A percentile compares a stretch with the other conserved stretches of the same genome.
These are phyloP conservation scores for Diaporthe amygdali DNA, from an alignment of 2,329 filamentous ascomycete genomes.

Conservation along the genomic window DNA sequence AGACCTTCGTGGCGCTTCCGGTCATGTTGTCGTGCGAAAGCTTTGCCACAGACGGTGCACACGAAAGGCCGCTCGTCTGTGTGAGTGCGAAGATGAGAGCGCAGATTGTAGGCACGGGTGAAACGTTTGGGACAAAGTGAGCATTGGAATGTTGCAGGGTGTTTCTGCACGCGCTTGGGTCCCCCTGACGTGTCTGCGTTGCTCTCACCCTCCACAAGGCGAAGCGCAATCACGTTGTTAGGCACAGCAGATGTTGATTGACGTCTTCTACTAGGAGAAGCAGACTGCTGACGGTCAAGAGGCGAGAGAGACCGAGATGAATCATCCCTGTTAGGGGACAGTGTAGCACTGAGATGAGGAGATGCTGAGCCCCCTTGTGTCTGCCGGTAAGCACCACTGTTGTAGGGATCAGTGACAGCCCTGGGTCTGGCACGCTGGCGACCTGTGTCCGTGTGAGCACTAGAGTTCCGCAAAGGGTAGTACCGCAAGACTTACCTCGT, in stretches of 20 bases:
- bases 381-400: slow-evolving; percentile 49
- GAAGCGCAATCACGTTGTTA: slow-evolving; percentile 78
- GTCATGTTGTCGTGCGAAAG: slow-evolving; percentile 96
- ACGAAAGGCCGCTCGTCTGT: slow-evolving; percentile 98
- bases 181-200: slow-evolving; percentile 67
- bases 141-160: slow-evolving; percentile 97
- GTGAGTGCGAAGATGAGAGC: slow-evolving; percentile 93
- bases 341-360: slow-evolving; percentile 53
- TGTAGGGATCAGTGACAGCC: slow-evolving; percentile 66
- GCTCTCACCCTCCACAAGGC: slow-evolving; percentile 81
- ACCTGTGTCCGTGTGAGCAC: slow-evolving; percentile 37
- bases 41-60: slow-evolving; percentile 95
- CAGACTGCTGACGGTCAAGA: slow-evolving; percentile 55
- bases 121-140: slow-evolving; percentile 93
- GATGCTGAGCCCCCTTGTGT: slow-evolving; percentile 50
- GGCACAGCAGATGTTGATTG: slow-evolving; percentile 69
- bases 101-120: slow-evolving; percentile 93
- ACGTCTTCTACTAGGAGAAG: slow-evolving; percentile 55
- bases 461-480: no score
- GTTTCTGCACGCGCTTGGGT: slow-evolving; percentile 89
- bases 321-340: slow-evolving; percentile 47
- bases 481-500: slow-evolving; percentile 54
- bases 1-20: slow-evolving; percentile 96
- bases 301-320: slow-evolving; percentile 64
- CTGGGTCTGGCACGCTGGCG: slow-evolving; percentile 55